phyloP scores from a whole-genome alignment of 306 rosid species.

The Mimosa bimucronata region DNA sequence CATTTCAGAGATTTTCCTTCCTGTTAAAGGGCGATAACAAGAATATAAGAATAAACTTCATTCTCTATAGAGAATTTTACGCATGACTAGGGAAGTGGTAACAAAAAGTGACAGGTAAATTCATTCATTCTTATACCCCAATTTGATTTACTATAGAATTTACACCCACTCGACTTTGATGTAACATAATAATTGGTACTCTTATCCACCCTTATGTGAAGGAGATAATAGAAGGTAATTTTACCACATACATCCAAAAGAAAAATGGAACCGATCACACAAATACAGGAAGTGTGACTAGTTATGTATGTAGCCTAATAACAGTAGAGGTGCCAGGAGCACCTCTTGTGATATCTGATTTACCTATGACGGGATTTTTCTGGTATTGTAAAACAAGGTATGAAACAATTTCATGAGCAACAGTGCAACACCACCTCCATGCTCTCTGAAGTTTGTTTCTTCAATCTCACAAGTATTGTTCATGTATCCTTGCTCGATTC shows the following conservation, averaged over 20 bases:
- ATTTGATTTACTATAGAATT: conserved; percentile 39
- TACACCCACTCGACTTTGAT: conserved; percentile 44
- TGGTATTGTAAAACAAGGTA: conserved; percentile 47
- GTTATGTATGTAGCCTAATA: conserved; percentile 38
- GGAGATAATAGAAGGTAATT: conserved; percentile 31
- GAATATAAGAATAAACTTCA: not conserved
- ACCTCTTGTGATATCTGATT: conserved; percentile 46
- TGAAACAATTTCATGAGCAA: conserved; percentile 44
- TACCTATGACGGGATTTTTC: conserved; percentile 45
- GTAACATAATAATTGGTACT: conserved; percentile 26
- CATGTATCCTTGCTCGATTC: conserved; percentile 72
- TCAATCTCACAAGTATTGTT: conserved; percentile 59
- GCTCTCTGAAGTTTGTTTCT: conserved; percentile 35
- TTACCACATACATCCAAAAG: conserved; percentile 49
- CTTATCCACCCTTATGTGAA: conserved; percentile 20
- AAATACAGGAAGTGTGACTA: conserved; percentile 16
- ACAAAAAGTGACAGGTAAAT: conserved; percentile 22
- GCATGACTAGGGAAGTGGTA: not conserved
- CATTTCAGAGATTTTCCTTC: not conserved
- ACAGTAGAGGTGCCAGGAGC: conserved; percentile 51
- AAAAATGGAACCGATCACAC: conserved; percentile 38
- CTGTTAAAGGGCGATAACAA: not conserved
- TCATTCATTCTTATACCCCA: conserved; percentile 39
- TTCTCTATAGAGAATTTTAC: not conserved
- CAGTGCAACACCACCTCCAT: conserved; percentile 43